Base-by-base conservation (phyloP, 331 rosid genomes). In the Acacia pycnantha region DNA sequence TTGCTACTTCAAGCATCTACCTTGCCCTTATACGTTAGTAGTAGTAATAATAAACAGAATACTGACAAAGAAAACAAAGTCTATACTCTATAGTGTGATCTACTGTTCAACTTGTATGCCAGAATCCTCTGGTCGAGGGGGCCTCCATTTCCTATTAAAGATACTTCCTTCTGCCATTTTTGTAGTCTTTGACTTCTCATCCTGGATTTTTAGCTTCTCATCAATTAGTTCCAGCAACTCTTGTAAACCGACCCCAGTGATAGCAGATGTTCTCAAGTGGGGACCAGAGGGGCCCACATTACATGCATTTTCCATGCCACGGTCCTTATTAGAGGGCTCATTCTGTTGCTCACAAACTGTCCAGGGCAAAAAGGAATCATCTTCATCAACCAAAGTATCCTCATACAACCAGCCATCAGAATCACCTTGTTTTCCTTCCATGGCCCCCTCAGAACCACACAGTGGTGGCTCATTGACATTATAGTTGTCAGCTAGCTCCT, bases 121-220 rank as follows among this genome's bases (percentile, higher is more conserved):
- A 15, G 85, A 83, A 80, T 92, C 90, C 46, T 90, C 85, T 11
- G 51, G 50, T 0, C 73, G 94, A 48, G 94, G 85, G 6, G 98
- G 95, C 78, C 98, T 90, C 98, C 97, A 96, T 85, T 96, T 96
- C 78, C 87, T 77, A 61, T 88, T 83, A 77, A 87, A 89, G 65
- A 80, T 14, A 70, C 74, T 88, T 76, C 81, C 86, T 90, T 89
- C 89, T 8, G 84, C 87, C 65, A 88, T 89, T 56, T 88, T 76
- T 46, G 81, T 50, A 19, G 78, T 54, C 88, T 87, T 88, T 76
- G 69, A 58, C 83, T 88, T 85, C 84, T 91, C 84, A 59, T 90
- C 89, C 65, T 86, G 92, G 26, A 75, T 78, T 77, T 80, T 76
- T 26, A 96, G 91, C 84, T 88, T 93, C 85, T 91, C 82, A 61